phyloP scores from a whole-genome alignment of 192 early-diverging fungal species.

The Borealophlyctis nickersoniae region DNA sequence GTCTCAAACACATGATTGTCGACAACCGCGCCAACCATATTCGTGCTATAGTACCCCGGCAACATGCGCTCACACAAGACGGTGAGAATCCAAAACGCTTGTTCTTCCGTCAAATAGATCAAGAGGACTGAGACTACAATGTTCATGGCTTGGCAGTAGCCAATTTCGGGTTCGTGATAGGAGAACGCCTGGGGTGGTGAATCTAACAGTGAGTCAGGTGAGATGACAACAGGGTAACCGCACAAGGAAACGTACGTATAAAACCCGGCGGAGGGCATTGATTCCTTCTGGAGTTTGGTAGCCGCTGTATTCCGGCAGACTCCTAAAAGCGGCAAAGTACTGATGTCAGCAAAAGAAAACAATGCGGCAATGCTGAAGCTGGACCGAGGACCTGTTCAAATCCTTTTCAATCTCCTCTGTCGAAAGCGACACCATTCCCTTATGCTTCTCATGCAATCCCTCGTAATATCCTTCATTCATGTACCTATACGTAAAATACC shows the following conservation, averaged over 20 bases:
- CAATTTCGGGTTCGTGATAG: conserved; percentile 73
- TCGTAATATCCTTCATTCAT: conserved; percentile 84
- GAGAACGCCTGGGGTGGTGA: conserved; percentile 39
- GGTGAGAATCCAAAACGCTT: conserved; percentile 93
- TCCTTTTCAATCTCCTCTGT: conserved; percentile 97
- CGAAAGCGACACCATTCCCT: conserved; percentile 69
- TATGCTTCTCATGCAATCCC: conserved; percentile 64
- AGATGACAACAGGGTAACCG: background rate
- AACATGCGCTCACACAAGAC: conserved; percentile 84
- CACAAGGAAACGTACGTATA: conserved; percentile 51
- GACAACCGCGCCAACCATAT: conserved; percentile 95
- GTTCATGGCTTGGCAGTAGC: conserved; percentile 99
- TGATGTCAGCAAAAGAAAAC: background rate
- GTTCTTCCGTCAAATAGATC: conserved; percentile 93
- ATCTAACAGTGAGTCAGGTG: background rate
- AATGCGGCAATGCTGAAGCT: background rate
- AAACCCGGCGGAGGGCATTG: conserved; percentile 84
- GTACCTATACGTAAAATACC: conserved; percentile 35
- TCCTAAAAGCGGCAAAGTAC: conserved; percentile 44
- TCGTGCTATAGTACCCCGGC: conserved; percentile 94
- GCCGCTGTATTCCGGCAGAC: conserved; percentile 88
- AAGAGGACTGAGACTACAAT: conserved; percentile 93
- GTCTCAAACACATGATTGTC: conserved; percentile 95
- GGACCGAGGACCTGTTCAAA: conserved; percentile 69
- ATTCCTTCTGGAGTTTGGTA: conserved; percentile 93